Evolutionary conservation across 225 moss, liverwort and hornwort genomes (phyloP).

Genomic region (Physcomitrium patens): DNA sequence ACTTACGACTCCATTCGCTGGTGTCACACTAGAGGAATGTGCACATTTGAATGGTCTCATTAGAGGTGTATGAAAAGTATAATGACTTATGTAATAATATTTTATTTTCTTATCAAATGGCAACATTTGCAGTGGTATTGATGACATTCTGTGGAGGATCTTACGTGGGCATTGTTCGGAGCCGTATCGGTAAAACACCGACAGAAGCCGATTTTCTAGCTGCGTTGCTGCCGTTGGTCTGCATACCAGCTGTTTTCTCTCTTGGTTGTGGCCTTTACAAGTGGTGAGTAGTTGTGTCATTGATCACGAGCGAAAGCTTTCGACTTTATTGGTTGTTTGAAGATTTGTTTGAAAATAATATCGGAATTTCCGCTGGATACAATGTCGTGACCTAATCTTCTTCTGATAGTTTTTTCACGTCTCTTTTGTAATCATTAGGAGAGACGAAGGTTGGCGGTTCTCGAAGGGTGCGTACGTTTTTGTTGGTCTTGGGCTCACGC

Average conservation of each 20-base stretch:
- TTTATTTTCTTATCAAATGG: conserved; percentile 14
- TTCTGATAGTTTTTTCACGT: conserved; percentile 15
- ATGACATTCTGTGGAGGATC: conserved; percentile 98
- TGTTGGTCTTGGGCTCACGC: conserved; percentile 83
- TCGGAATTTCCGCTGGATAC: not conserved
- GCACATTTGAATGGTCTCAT: not conserved
- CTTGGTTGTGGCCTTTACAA: conserved; percentile 94
- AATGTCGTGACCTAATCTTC: conserved; percentile 4
- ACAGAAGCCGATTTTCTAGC: conserved; percentile 90
- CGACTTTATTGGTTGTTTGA: conserved; percentile 10
- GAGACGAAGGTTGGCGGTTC: conserved; percentile 94
- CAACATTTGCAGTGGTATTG: conserved; percentile 79
- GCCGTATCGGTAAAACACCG: conserved; percentile 70
- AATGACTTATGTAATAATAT: conserved; percentile 20
- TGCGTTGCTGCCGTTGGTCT: conserved; percentile 89
- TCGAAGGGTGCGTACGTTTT: conserved; percentile 89
- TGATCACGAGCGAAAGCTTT: not conserved
- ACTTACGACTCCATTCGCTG: not conserved
- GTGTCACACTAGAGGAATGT: not conserved
- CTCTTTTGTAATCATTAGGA: conserved; percentile 52
- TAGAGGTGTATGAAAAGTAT: not conserved
- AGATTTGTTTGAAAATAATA: conserved; percentile 1
- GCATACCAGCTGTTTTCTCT: conserved; percentile 86
- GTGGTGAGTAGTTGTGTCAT: conserved; percentile 63
- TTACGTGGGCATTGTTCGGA: conserved; percentile 86